Conservation (phyloP, 2,329 filamentous ascomycete species). For the Trichocomaceae sp. region DNA sequence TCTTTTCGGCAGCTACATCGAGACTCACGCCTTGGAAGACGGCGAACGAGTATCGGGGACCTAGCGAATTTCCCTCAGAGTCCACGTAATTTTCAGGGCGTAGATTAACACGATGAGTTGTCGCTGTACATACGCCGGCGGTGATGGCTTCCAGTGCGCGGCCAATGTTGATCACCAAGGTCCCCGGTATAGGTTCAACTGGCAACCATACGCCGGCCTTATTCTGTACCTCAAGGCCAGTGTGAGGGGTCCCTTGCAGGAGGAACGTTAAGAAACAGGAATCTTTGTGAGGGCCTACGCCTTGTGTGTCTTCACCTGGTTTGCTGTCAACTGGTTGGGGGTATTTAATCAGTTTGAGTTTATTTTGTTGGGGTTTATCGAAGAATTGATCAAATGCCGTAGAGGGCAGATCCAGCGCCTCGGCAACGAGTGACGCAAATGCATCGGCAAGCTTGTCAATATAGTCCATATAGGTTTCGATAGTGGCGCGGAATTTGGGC, state of each 20-base stretch:
- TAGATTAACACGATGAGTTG: slow-evolving; percentile 31
- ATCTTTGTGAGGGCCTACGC: slow-evolving; percentile 44
- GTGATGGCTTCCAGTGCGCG: slow-evolving; percentile 32
- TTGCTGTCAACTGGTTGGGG: slow-evolving; percentile 12
- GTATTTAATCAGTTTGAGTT: slow-evolving; percentile 40
- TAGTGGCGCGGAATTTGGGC: slow-evolving; percentile 25
- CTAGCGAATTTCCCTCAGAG: slow-evolving; percentile 18
- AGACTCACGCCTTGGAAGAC: slow-evolving; percentile 32
- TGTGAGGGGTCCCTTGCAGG: slow-evolving; percentile 38
- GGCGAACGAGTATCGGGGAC: slow-evolving; percentile 31
- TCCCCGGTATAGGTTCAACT: slow-evolving; percentile 38
- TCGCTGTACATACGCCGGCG: slow-evolving; percentile 30
- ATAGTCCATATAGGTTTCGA: slow-evolving; percentile 27
- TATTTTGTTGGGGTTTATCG: slow-evolving; percentile 29
- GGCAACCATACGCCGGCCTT: slow-evolving; percentile 43
- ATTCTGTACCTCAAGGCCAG: slow-evolving; percentile 45
- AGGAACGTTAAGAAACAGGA: slow-evolving; percentile 46
- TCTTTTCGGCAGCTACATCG: slow-evolving; percentile 26
- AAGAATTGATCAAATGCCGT: slow-evolving; percentile 28
- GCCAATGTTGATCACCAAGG: slow-evolving; percentile 47
- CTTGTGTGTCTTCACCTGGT: slow-evolving; percentile 29
- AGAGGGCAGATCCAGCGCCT: slow-evolving; percentile 26
- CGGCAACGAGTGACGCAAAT: slow-evolving; percentile 28
- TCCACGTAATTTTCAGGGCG: slow-evolving; percentile 24
- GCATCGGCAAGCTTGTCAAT: slow-evolving; percentile 21